Evolutionary conservation across 306 rosid genomes (phyloP).

Genomic region (Prosopis cineraria): DNA sequence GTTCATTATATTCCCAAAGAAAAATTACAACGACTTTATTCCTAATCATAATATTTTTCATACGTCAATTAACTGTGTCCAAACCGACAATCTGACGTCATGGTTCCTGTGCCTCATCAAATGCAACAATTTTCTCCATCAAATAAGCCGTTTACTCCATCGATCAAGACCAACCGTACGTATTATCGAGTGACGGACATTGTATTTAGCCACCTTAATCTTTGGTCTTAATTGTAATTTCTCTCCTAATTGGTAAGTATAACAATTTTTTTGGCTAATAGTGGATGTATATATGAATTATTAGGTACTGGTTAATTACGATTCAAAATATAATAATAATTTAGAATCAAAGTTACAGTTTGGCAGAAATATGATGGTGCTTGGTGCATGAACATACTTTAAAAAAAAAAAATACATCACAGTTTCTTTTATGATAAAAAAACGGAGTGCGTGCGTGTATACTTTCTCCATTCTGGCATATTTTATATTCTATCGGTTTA

Average conservation of each 20-base stretch:
- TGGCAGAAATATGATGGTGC: background rate
- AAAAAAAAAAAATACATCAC: no score
- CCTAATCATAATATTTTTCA: background rate
- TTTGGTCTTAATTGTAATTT: background rate
- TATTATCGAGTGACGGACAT: background rate
- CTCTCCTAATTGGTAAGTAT: background rate
- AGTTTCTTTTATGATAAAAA: no score
- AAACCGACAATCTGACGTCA: background rate
- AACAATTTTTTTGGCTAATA: background rate
- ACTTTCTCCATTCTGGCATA: no score
- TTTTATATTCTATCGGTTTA: no score
- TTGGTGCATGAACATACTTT: no score
- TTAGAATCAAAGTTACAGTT: background rate
- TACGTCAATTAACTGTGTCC: background rate
- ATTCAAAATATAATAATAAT: background rate
- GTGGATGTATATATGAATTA: background rate
- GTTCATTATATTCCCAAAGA: background rate
- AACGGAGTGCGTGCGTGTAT: no score
- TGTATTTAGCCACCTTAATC: background rate
- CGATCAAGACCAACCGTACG: background rate
- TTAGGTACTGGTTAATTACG: background rate
- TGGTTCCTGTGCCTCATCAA: no score
- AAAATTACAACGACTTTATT: background rate
- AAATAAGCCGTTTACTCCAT: background rate
- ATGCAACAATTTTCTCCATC: background rate